Evolutionary conservation across 371 early-diverging fungal genomes (phyloP).

Genomic region (Rhizopus delemar): DNA sequence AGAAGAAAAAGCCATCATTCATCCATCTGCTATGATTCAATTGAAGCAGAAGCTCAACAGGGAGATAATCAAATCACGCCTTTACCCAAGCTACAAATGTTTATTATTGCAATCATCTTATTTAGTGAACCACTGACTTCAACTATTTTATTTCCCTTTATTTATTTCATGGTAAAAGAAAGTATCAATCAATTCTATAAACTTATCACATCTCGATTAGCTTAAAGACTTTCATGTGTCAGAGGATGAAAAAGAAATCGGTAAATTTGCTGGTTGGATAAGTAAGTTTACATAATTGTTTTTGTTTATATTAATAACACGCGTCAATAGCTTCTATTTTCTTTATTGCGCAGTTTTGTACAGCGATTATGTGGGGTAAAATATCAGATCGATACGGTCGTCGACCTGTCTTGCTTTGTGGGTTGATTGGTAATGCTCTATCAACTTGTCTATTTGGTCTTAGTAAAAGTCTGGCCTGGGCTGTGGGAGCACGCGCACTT

Average conservation of each 20-base stretch:
- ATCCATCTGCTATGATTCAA: slow-evolving; percentile 2
- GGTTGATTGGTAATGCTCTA: slow-evolving; percentile 72
- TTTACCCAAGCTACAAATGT: slow-evolving; percentile 37
- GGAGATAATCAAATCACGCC: slow-evolving; percentile 13
- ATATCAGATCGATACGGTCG: slow-evolving; percentile 73
- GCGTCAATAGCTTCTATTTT: slow-evolving; percentile 44
- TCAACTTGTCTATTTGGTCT: slow-evolving; percentile 76
- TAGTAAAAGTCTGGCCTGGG: slow-evolving; percentile 65
- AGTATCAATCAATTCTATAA: neutral
- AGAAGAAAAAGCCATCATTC: slow-evolving; percentile 2
- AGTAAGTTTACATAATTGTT: slow-evolving; percentile 27
- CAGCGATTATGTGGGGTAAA: slow-evolving; percentile 57
- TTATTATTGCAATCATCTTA: slow-evolving; percentile 60
- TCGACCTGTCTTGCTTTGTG: slow-evolving; percentile 78
- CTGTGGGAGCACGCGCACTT: slow-evolving; percentile 66
- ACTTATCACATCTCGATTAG: slow-evolving; percentile 22
- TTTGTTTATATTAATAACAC: neutral
- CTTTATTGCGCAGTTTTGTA: slow-evolving; percentile 60
- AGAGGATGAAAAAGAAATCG: slow-evolving; percentile 64
- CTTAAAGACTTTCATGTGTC: slow-evolving; percentile 62
- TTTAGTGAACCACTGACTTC: slow-evolving; percentile 68
- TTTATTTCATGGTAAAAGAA: slow-evolving; percentile 59
- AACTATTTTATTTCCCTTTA: slow-evolving; percentile 68
- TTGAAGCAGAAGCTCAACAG: neutral
- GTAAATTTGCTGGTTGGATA: slow-evolving; percentile 69